Base-by-base conservation (phyloP, 2,329 filamentous ascomycete genomes). In the Ophiostoma sp. region DNA sequence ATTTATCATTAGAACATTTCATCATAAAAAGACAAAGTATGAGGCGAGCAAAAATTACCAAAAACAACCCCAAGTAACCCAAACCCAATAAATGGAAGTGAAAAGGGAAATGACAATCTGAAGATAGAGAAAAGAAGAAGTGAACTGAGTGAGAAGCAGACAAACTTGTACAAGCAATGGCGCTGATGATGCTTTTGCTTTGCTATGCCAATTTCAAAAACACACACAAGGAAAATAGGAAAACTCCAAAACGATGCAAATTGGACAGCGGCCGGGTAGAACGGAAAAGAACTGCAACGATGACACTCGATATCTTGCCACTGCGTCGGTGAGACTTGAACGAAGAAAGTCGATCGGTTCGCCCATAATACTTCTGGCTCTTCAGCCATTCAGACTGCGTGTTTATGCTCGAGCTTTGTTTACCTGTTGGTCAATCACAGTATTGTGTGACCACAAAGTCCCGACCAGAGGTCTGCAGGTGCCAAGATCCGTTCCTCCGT, bases 1-100 rank as follows among this genome's bases (percentile, higher is more conserved):
- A 63, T 52, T 61, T 48, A 52, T 73, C 72, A 59, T 70, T 50
- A 57, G 11, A 55, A 59, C 68, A 59, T 73, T 50, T 66, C 68
- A 42, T 73, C 72, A 50, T 73, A 45, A 48, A 63, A 12, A 50
- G 17, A 42, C 31, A 61, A 28, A 33, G 61, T 33, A 70, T 17
- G 61, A 57, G 4, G 22, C 57, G 42, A 73, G 48, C 17, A 50
- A 25, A 45, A 36, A 31, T 17, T 17, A 64, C n/a, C 8, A 25
- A 59, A 48, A 59, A 48, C 25, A 68, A 11, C 4, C 17, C 45
- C 6, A 52, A 17, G 39, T 17, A 48, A 25, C 31, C 63, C 66
- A 48, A 12, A 64, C 59, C 22, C 63, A 68, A 48, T 59, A 19
- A 61, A 33, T 48, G 42, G 57, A 31, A 28, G 50, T 28, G 45